Base-by-base conservation (phyloP, 495 filamentous ascomycete genomes). In the Gamarada debralockiae region DNA sequence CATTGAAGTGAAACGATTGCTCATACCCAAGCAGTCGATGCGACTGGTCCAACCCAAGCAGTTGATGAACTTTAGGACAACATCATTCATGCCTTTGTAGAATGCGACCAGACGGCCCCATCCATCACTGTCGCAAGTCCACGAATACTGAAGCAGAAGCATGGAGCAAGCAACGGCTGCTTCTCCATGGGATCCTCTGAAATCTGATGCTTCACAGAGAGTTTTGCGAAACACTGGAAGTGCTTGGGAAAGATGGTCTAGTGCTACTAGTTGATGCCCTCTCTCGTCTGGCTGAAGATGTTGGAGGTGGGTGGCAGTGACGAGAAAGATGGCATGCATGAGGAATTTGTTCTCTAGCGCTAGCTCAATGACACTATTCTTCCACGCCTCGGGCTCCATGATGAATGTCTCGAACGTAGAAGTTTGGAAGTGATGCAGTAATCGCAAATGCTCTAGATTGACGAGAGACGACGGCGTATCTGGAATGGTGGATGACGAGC, bases 241-340 rank as follows among this genome's bases (percentile, higher is more conserved):
- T 5, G 18, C n/a, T 25, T 44, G 41, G 15, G 41, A 20, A 22
- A 44, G 41, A 13, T 44, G 9, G 13, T 44, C 15, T 25, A 44
- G 14, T 5, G 22, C 41, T 25, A 44, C 14, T 20, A 21, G 6
- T 3, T 20, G 17, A 44, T 44, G 18, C 15, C 41, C 14, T 21
- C 7, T 44, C 17, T 44, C 41, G 41, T 44, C 3, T n/a, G 41
- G 41, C 3, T 44, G 18, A 13, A 44, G 41, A 20, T 44, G 4
- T 21, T 25, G 14, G 7, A 44, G 41, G 4, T 44, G 41, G 14
- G 41, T 22, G 5, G 41, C 41, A 20, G 41, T 44, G 7, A 25
- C 41, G 9, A 44, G 41, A 22, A 44, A 44, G 22, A 44, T 22
- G 22, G 41, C 4, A 44, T 44, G 41, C 41, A 44, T 44, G 18